Evolutionary conservation across 2,329 filamentous ascomycete genomes (phyloP).

Genomic region (Ceratocystis variospora): DNA sequence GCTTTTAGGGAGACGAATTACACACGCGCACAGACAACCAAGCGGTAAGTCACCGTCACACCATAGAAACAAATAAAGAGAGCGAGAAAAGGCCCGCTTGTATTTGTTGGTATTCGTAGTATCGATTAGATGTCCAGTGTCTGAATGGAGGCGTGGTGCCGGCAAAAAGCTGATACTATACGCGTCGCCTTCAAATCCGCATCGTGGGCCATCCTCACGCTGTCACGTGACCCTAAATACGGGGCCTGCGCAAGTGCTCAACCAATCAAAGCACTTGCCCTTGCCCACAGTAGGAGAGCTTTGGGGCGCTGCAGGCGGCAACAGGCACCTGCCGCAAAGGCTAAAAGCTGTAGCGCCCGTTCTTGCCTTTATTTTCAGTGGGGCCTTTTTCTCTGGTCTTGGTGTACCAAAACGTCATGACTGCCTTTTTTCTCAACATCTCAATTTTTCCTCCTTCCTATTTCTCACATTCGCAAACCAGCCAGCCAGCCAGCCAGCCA

Average conservation of each 20-base stretch:
- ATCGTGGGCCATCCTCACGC: neutral
- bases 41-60: too few relatives aligned
- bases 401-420: slow-evolving; percentile 9
- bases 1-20: too few relatives aligned
- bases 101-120: too few relatives aligned
- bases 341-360: neutral
- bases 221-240: neutral
- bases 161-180: neutral
- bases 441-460: neutral
- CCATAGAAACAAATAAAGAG: too few relatives aligned
- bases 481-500: neutral
- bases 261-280: neutral
- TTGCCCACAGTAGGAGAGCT: neutral
- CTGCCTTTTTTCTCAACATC: neutral
- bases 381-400: neutral
- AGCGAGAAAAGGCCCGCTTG: too few relatives aligned
- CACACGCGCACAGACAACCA: too few relatives aligned
- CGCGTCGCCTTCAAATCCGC: neutral
- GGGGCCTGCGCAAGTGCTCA: neutral
- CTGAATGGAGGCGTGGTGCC: too few relatives aligned
- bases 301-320: neutral
- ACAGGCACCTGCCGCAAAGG: neutral
- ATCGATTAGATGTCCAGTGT: too few relatives aligned
- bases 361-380: neutral
- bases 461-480: neutral